Base-by-base conservation (phyloP, 805 yeast genomes). In the Candida silvatica region DNA sequence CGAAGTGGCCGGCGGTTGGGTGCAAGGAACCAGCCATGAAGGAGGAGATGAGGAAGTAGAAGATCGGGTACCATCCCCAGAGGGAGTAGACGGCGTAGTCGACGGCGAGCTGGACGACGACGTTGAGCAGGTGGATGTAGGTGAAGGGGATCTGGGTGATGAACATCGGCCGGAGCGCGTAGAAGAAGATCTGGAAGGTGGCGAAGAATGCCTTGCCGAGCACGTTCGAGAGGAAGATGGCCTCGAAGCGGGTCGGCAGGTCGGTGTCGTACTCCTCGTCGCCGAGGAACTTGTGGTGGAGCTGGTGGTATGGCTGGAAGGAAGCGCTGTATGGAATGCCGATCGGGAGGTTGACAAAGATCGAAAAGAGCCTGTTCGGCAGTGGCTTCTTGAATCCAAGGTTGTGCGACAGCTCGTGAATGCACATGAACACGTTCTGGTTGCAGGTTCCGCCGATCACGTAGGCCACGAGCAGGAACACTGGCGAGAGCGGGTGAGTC, bases 1-100 rank as follows among this genome's bases (percentile, higher is more conserved):
- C 84, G 59, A 87, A 87, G 61, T 87, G 97, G 16, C 96, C 97
- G 1, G 96, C 94, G 40, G 86, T 78, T 19, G 97, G 97, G 52
- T 87, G 97, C 52, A 84, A 65, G 0, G 94, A 83, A 2, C 97
- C 97, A 0, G 95, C 95, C 35, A 87, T 62, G 52, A 87, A 84
- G 0, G 94, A 79, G 27, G 88, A 77, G 55, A 80, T 61, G 18
- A 87, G 52, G 43, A 87, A 71, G 55, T 87, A 87, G 27, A 61
- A 51, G 28, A 82, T 55, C 0, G 92, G 58, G 39, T 75, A 71
- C 62, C 65, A 53, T 0, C 94, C 90, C 74, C 84, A 78, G 41
- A 43, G 51, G 20, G 54, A 61, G 17, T 84, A 73, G 40, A 87
- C 61, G 17, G 76, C 35, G 34, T 50, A 54, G 53, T 87, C 94